Conservation (phyloP, 192 early-diverging fungal genomes). For the Cladochytrium replicatum region DNA sequence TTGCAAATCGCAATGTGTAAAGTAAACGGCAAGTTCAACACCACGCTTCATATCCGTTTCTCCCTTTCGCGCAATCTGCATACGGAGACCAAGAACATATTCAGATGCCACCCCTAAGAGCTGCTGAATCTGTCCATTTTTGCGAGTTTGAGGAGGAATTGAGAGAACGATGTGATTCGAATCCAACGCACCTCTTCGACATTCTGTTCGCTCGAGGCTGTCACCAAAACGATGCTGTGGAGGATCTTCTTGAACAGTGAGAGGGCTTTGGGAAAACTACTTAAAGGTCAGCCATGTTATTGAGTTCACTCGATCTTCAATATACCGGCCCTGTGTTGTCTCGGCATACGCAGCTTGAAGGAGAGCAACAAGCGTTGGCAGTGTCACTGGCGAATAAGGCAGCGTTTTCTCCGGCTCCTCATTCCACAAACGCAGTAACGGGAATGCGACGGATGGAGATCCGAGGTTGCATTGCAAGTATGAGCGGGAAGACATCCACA, state of each 20-base stretch:
- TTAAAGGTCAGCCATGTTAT: no score
- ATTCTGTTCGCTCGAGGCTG: constrained; percentile 55
- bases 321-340: constrained; percentile 62
- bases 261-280: constrained; percentile 66
- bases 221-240: constrained; percentile 66
- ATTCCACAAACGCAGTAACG: constrained; percentile 56
- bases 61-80: constrained; percentile 71
- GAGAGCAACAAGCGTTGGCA: constrained; percentile 50
- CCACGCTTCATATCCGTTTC: constrained; percentile 52
- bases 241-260: constrained; percentile 65
- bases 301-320: neutral
- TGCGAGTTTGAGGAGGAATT: no score
- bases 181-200: constrained; percentile 58
- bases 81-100: constrained; percentile 81
- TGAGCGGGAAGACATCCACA: constrained; percentile 65
- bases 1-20: constrained; percentile 87
- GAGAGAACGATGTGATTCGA: neutral
- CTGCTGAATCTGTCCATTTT: constrained; percentile 44
- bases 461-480: constrained; percentile 55
- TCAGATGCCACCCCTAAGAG: constrained; percentile 75
- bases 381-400: constrained; percentile 48
- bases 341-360: constrained; percentile 78
- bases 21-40: constrained; percentile 90
- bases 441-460: constrained; percentile 48
- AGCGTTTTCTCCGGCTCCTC: constrained; percentile 33